Evolutionary conservation across 148 eudicot species (phyloP), one percentile per base, ranked within the genome.

Genomic region (Agrostemma githago): DNA sequence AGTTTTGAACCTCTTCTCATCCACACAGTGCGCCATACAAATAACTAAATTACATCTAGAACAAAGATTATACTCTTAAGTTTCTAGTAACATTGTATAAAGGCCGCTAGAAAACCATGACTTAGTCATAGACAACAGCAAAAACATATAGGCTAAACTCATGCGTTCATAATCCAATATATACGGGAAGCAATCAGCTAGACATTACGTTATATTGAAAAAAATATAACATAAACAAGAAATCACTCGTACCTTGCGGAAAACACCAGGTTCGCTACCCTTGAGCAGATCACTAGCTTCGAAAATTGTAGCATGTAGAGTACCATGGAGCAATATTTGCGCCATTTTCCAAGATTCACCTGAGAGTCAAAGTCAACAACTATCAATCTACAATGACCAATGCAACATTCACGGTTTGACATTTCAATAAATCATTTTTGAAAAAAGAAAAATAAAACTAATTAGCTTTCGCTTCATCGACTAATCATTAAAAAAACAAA

Each of bases 261-360:
- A 87, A 63, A 92, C 60, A 71, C 84, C 74, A 4, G 78, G 83
- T 3, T 82, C 80, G 9, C 77, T 80, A 6, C 85, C 85, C 54
- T 73, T 43, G n/a, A 79, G 88, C n/a, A 92, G 88, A 62, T 68
- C 80, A 71, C 78, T 82, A 34, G 92, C 96, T 80, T 92, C 96
- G 57, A 17, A 88, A 69, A 92, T 83, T 14, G 96, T 90, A 11
- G 78, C 93, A 74, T 92, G 93, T 60, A 92, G 86, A 41, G 96
- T 92, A 17, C 97, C 97, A 76, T 92, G 97, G 20, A 92, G 89
- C 86, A 90, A 76, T 53, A 85, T 78, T 68, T 82, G 86, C 65
- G 89, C 88, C 97, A 92, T 92, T 73, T 75, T 57, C 74, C 59
- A 78, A 59, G 54, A 68, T 57, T 40, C 66, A 74, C 57, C 72